Conservation (phyloP, 306 rosid genomes). For the Quercus variabilis region DNA sequence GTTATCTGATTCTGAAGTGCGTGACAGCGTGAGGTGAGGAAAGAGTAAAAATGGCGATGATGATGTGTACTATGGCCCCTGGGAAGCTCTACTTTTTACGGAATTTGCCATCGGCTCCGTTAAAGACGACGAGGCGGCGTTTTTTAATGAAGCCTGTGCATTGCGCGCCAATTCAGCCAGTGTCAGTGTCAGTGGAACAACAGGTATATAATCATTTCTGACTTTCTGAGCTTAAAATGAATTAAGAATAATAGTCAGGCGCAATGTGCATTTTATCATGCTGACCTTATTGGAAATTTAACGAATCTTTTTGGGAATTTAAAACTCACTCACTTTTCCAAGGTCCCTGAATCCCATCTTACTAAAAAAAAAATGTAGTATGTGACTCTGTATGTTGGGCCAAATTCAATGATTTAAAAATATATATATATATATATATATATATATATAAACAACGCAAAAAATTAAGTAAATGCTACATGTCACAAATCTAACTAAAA, state of each 20-base stretch:
- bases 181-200: conserved; percentile 31
- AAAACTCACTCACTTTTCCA: neutral
- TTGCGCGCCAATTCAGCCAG: conserved; percentile 44
- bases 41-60: conserved; percentile 32
- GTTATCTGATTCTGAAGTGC: conserved; percentile 21
- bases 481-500: too few species aligned
- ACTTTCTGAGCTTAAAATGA: neutral
- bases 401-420: too few species aligned
- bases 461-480: too few species aligned
- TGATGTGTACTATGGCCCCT: conserved; percentile 14
- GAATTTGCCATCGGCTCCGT: neutral
- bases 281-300: neutral
- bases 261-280: neutral
- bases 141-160: conserved; percentile 28
- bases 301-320: too few species aligned
- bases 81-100: conserved; percentile 5
- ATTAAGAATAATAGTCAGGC: neutral
- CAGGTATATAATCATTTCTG: conserved; percentile 22
- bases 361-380: neutral
- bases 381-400: too few species aligned
- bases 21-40: neutral
- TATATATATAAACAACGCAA: too few species aligned
- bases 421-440: too few species aligned
- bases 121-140: conserved; percentile 15
- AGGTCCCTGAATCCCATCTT: neutral